These are phyloP conservation scores for Haematococcus lacustris DNA, from an alignment of 139 green algal species.

Conservation along the genomic window DNA sequence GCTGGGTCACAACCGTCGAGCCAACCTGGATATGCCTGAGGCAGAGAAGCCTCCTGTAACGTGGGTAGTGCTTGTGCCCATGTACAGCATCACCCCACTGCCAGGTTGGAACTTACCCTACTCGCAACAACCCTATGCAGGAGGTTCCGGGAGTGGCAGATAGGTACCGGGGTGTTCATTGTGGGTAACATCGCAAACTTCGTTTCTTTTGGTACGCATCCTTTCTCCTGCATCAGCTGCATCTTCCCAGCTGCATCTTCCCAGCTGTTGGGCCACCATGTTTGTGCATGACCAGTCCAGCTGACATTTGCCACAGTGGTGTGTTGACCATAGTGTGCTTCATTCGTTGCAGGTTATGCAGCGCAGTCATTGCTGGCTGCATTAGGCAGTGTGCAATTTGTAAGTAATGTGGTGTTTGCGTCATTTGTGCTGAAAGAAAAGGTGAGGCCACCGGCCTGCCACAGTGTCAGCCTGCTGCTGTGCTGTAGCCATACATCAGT, in stretches of 20 bases:
- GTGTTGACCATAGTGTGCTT: too few species aligned
- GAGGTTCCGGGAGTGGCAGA: slow-evolving; percentile 50
- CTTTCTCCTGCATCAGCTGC: too few species aligned
- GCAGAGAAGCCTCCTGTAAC: slow-evolving; percentile 22
- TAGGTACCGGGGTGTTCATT: slow-evolving; percentile 60
- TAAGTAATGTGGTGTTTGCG: slow-evolving; percentile 82
- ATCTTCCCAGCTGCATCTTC: too few species aligned
- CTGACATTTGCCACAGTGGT: too few species aligned
- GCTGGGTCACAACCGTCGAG: slow-evolving; percentile 71
- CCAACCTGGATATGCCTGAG: slow-evolving; percentile 19
- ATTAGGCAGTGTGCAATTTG: slow-evolving; percentile 79
- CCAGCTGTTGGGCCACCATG: too few species aligned
- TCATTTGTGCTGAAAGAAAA: slow-evolving; percentile 68
- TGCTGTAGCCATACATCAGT: too few species aligned
- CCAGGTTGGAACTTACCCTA: not conserved
- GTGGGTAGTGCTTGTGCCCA: not conserved
- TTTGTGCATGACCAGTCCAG: too few species aligned
- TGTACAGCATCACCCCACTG: not conserved
- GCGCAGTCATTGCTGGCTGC: slow-evolving; percentile 78
- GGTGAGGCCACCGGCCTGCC: too few species aligned
- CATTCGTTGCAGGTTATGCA: slow-evolving; percentile 54
- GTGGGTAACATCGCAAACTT: slow-evolving; percentile 75
- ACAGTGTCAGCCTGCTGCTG: too few species aligned
- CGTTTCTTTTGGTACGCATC: slow-evolving; percentile 50
- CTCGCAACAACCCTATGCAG: slow-evolving; percentile 6